Base-by-base conservation (phyloP, 2,329 filamentous ascomycete genomes). In the Drechmeria coniospora region DNA sequence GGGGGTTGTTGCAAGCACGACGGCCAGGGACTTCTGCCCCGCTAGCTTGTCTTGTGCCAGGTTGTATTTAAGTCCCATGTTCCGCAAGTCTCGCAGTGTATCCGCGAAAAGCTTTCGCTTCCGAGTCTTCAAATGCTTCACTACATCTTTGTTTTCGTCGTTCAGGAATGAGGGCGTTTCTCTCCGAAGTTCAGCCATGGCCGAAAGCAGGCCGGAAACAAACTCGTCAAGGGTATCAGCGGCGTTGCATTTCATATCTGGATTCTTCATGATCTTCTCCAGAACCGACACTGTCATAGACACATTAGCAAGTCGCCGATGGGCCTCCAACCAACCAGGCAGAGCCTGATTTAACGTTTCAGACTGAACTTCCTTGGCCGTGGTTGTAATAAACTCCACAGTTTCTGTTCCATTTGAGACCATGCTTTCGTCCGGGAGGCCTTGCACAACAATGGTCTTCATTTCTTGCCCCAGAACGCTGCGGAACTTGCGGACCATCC, bases 81-180 rank as follows among this genome's bases (percentile, higher is more conserved):
- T 70, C 20, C 83, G 74, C 16, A 94, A 59, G 14, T 75, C 71
- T 44, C 81, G 86, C 36, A 98, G 58, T 0, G 80, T 86, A 40
- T 95, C 87, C 1, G 83, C 80, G 42, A 92, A 90, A 10, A 95
- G 66, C 41, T 84, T 86, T 23, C 83, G 74, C 56, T 98, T 98
- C 42, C 82, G 71, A 3, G 73, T 74, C 59, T 94, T 95, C 39
- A 95, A 70, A 49, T 94, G 82, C 51, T 92, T 86, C 34, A 94
- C 72, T 11, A 68, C 51, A 8, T 75, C 68, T 46, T 86, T 87
- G 50, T 90, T 94, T 23, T 93, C 86, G 15, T 93, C 81, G 0
- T 70, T 93, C 25, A 92, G 56, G n/a, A 66, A 64, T 0, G 68
- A 60, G 0, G 90, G 90, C 0, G 90, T 98, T 37, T 83, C 79